Evolutionary conservation across 2,329 filamentous ascomycete species (phyloP).

Genomic region (Hypoxylon sp.): DNA sequence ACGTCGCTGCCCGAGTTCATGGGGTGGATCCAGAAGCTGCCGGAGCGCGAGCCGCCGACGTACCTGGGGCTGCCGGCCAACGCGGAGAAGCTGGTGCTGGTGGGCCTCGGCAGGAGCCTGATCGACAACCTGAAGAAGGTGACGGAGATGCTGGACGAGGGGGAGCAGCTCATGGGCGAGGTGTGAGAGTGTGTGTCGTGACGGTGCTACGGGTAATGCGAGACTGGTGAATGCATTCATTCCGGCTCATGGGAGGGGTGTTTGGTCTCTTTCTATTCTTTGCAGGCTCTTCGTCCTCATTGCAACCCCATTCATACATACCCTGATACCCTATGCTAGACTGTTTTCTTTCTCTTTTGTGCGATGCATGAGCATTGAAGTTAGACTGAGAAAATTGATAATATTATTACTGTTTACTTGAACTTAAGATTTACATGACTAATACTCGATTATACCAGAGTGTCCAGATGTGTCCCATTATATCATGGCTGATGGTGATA

Average conservation of each 20-base stretch:
- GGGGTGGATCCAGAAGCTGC: conserved; percentile 88
- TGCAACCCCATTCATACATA: conserved; percentile 23
- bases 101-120: conserved; percentile 85
- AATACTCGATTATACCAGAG: background rate
- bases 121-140: conserved; percentile 85
- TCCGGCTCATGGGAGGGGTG: conserved; percentile 9
- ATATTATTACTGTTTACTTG: background rate
- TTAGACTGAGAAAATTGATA: conserved; percentile 4
- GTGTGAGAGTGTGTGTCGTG: conserved; percentile 37
- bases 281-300: conserved; percentile 21
- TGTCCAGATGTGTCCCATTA: too few relatives aligned
- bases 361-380: conserved; percentile 5
- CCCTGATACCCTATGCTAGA: conserved; percentile 33
- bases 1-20: conserved; percentile 87
- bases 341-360: conserved; percentile 10
- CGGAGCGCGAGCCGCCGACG: conserved; percentile 94
- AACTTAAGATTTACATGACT: background rate
- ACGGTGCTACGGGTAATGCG: background rate
- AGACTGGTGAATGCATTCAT: background rate
- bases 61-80: conserved; percentile 94
- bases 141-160: conserved; percentile 88
- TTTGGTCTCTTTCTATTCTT: conserved; percentile 22
- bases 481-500: too few relatives aligned
- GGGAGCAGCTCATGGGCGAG: conserved; percentile 86
- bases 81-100: conserved; percentile 92